Evolutionary conservation across 2,329 filamentous ascomycete species (phyloP).

Genomic region (Onygenales sp.): DNA sequence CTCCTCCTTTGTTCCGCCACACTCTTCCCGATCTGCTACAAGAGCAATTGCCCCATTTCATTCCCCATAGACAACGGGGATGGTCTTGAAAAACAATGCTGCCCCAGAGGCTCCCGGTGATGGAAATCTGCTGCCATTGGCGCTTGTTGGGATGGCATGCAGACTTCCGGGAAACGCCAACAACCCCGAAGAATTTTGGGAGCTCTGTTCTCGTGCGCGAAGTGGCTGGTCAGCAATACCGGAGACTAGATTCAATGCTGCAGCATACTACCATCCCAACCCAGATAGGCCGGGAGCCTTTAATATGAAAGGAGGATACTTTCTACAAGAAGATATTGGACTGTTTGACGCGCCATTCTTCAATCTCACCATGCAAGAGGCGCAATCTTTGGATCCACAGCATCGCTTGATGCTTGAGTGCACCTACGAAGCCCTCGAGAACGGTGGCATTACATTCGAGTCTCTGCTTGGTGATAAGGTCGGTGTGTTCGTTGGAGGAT

Average conservation of each 20-base stretch:
- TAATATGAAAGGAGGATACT: not conserved
- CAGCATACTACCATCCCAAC: slow-evolving; percentile 2
- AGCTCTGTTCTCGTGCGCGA: slow-evolving; percentile 9
- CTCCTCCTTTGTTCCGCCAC: too few species aligned
- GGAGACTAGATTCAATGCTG: slow-evolving; percentile 11
- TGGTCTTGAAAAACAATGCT: not conserved
- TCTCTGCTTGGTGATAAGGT: not conserved
- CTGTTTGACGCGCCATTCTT: slow-evolving; percentile 66
- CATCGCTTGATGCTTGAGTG: slow-evolving; percentile 50
- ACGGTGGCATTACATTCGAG: not conserved
- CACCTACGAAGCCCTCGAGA: slow-evolving; percentile 54
- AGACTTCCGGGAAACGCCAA: slow-evolving; percentile 13
- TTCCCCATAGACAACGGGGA: not conserved
- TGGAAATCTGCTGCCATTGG: slow-evolving; percentile 9
- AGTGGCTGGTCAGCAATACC: slow-evolving; percentile 12
- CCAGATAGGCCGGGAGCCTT: slow-evolving; percentile 1
- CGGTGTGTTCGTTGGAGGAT: slow-evolving; percentile 3
- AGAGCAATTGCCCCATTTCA: not conserved
- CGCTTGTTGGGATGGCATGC: slow-evolving; percentile 15
- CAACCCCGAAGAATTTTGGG: slow-evolving; percentile 12
- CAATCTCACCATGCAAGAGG: slow-evolving; percentile 69
- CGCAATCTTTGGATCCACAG: slow-evolving; percentile 56
- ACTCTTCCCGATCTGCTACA: too few species aligned
- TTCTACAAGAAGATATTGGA: slow-evolving; percentile 27
- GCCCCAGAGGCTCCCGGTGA: not conserved